Evolutionary conservation across 129 eudicot species (phyloP), one percentile per base, ranked within the genome.

Genomic region (Helichrysum umbraculigerum): DNA sequence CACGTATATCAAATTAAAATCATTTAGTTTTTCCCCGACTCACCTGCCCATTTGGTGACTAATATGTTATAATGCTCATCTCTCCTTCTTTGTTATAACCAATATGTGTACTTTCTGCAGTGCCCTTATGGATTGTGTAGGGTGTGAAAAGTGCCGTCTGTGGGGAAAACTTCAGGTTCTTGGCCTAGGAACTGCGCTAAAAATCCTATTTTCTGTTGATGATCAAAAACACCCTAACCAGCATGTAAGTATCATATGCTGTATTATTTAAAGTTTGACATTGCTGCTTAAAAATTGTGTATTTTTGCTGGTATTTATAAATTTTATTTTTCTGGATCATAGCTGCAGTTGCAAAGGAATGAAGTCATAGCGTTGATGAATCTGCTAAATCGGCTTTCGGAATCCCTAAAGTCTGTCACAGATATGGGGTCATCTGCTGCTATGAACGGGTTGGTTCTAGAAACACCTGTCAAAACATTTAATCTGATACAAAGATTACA

Each of bases 121-220:
- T 85, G 92, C 96, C 44, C 84, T 93, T 74, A 93, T 93, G 96
- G 98, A 93, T 71, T 93, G 98, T 90, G 97, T 93, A 44, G 96
- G 96, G 78, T 93, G 98, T 59, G 98, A 93, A 66, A 93, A 93
- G 78, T 93, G 98, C 60, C 95, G 96, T n/a, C 89, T 93, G 4
- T 93, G 98, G 98, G 98, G 98, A 63, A 93, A 93, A 77, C 92
- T 93, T 69, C 98, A 93, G 83, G 91, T 90, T 71, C 98, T 90
- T 82, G 98, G 98, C 75, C 95, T 93, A 34, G 96, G 97, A 34
- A 93, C 98, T 60, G 98, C 98, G 12, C 74, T 93, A 39, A 93
- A 93, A 80, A 93, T 88, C 75, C 88, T 93, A 20, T 93, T 93
- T 71, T 88, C 96, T 11, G 97, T 84, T 63, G 88, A 93, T 70